These are phyloP conservation scores for Jaenimonas drosophilae DNA, from an alignment of 208 protist genomes.

Conservation along the genomic window DNA sequence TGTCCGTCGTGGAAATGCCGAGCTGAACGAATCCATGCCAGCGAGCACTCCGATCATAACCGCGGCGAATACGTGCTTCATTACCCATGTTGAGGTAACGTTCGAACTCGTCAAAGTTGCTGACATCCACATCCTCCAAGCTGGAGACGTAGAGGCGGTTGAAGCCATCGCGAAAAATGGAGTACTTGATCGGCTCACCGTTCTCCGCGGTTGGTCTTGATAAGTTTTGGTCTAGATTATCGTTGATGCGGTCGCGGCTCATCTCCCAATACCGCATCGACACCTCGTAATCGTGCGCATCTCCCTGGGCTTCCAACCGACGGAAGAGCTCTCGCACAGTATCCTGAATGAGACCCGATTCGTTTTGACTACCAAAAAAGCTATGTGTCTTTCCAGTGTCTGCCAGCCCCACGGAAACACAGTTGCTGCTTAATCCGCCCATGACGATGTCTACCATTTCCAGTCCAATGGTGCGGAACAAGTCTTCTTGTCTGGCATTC, in stretches of 20 bases:
- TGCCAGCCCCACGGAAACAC: conserved; percentile 56
- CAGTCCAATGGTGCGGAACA: conserved; percentile 67
- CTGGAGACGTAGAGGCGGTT: conserved; percentile 61
- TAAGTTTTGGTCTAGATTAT: conserved; percentile 37
- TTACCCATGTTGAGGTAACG: conserved; percentile 49
- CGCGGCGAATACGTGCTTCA: conserved; percentile 29
- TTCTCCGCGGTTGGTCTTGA: conserved; percentile 13
- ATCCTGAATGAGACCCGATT: conserved; percentile 78
- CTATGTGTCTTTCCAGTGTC: conserved; percentile 84
- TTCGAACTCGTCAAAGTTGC: conserved; percentile 59
- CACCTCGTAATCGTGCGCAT: conserved; percentile 45
- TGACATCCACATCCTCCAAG: conserved; percentile 45
- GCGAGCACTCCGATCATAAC: conserved; percentile 32
- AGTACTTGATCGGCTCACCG: conserved; percentile 9
- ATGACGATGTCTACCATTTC: conserved; percentile 84
- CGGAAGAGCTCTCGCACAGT: conserved; percentile 71
- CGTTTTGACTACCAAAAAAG: conserved; percentile 68
- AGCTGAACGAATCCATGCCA: conserved; percentile 88
- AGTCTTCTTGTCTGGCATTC: conserved; percentile 57
- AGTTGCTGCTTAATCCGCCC: conserved; percentile 70
- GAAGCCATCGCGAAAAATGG: conserved; percentile 59
- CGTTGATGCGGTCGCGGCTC: conserved; percentile 60
- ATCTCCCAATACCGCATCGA: conserved; percentile 82
- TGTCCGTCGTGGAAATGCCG: conserved; percentile 61
- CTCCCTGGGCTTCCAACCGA: conserved; percentile 36